phyloP scores from a whole-genome alignment of 2,329 filamentous ascomycete genomes.

The Penicillium brevicompactum region DNA sequence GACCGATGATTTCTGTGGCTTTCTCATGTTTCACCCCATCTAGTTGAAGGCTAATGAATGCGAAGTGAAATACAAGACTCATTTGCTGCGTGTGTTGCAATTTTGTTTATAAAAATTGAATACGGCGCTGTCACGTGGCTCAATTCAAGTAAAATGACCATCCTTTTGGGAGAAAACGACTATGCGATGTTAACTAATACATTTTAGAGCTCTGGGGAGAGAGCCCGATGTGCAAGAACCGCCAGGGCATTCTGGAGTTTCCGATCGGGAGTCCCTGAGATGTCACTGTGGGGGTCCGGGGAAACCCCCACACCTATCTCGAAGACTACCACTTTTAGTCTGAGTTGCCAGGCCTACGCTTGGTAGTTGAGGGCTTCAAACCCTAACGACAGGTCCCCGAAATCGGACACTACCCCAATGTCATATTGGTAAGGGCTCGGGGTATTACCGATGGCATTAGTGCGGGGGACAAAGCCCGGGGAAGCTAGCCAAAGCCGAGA shows the following conservation, averaged over 20 bases:
- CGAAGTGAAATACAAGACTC: too few species aligned
- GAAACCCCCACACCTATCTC: neutral
- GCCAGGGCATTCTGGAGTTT: neutral
- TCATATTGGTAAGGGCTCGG: conserved; percentile 7
- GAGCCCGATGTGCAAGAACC: neutral
- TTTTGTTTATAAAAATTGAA: too few species aligned
- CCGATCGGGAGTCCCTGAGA: neutral
- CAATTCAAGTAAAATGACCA: too few species aligned
- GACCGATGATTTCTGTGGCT: too few species aligned
- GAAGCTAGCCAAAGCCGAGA: conserved; percentile 14
- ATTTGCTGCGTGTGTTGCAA: too few species aligned
- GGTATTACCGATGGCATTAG: conserved; percentile 16
- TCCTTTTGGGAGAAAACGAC: too few species aligned
- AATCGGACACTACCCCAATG: neutral
- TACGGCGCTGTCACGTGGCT: too few species aligned
- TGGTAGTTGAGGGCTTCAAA: neutral
- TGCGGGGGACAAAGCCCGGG: conserved; percentile 20
- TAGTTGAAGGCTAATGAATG: too few species aligned
- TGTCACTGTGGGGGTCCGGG: conserved; percentile 1
- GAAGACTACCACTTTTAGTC: neutral
- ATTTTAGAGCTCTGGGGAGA: too few species aligned
- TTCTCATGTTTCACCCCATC: too few species aligned
- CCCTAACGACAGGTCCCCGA: neutral
- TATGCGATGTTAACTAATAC: too few species aligned
- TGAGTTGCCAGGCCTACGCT: neutral